phyloP scores from a whole-genome alignment of 345 rosid genomes.

The Clausena lansium region DNA sequence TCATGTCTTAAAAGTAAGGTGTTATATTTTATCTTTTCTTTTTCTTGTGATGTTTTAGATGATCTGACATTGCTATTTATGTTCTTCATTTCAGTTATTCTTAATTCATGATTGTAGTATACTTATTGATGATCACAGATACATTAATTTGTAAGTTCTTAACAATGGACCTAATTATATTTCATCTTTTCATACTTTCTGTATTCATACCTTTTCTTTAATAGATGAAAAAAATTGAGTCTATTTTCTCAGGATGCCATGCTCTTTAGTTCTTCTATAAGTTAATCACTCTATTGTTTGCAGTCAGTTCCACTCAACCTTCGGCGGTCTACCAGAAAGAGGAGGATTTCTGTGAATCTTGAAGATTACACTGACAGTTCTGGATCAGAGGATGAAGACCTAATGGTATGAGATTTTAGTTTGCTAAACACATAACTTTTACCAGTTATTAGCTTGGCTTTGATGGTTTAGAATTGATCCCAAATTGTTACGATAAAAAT shows the following conservation, averaged over 20 bases:
- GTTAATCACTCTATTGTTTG: conserved; percentile 22
- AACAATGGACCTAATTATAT: not conserved
- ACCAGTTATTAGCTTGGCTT: not conserved
- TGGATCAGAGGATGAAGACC: conserved; percentile 90
- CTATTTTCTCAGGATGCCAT: not conserved
- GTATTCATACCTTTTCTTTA: conserved; percentile 3
- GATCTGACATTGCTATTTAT: not conserved
- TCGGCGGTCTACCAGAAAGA: conserved; percentile 93
- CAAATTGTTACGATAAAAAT: not conserved
- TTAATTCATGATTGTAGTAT: not conserved
- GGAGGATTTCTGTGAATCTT: conserved; percentile 78
- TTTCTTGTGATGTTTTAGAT: not conserved
- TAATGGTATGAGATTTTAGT: conserved; percentile 66
- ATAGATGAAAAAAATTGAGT: conserved; percentile 10
- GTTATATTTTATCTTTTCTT: not conserved
- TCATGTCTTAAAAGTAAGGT: not conserved
- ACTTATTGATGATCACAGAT: not conserved
- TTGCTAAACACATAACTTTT: not conserved
- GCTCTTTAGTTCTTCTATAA: conserved; percentile 22
- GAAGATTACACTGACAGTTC: conserved; percentile 86
- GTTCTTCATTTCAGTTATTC: not conserved
- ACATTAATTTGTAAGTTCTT: not conserved
- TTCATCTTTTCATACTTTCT: conserved; percentile 13
- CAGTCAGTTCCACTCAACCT: conserved; percentile 80
- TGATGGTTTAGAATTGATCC: not conserved